Base-by-base conservation (phyloP, 352 stramenopile species). In the Phytophthora pinifolia region DNA sequence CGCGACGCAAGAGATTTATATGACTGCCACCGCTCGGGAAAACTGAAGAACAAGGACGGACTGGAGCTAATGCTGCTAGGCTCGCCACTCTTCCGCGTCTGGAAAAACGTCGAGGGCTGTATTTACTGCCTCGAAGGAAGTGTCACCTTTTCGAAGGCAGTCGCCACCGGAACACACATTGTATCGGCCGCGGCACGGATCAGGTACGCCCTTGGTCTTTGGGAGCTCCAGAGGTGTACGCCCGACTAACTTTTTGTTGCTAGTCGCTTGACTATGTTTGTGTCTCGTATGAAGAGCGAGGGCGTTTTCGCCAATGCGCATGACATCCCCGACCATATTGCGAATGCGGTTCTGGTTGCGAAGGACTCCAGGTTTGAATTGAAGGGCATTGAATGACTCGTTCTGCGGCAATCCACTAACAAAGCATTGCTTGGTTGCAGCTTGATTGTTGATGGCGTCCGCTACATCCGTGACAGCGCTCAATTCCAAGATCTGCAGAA, bases 101-200 rank as follows among this genome's bases (percentile, higher is more conserved):
- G 82, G 84, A 57, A 74, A 46, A 94, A 94, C 51, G 35, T 86
- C 7, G 88, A 89, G 50, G 70, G 72, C 0, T 74, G 66, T 9
- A 69, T 90, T 32, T 88, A 90, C 46, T 89, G 77, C 37, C 55
- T 94, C 12, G 80, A 92, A 59, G 74, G 71, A 8, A 81, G 74
- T 22, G 67, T 88, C 32, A 77, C 71, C 12, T 70, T 92, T 31
- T 74, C 78, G 1, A 84, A 78, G 36, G 79, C 72, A 10, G 56
- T 89, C 43, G 58, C 59, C 9, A 92, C 82, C 0, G 76, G 79
- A 29, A 75, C 73, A 15, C 71, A 88, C 33, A 79, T 92, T 51
- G 52, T 78, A 36, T 72, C 67, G n/a, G 56, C 67, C 18, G 78
- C 82, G 29, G 58, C 66, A 35, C 74, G 67, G 14, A 65, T 89